Conservation (phyloP, 441 rosid genomes). For the Hypseocharis bilobata region DNA sequence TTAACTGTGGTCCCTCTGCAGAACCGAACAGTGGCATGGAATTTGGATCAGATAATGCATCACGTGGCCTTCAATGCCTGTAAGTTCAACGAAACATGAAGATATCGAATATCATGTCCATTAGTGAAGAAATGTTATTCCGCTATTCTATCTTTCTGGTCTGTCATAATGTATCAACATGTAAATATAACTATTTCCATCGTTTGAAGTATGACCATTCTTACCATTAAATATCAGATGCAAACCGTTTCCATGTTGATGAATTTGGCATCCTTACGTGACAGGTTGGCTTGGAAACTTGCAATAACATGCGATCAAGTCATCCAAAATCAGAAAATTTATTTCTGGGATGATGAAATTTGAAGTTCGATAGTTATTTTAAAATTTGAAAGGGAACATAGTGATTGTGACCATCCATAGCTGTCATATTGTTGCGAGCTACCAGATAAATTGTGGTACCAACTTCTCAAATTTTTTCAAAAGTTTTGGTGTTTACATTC, state of each 20-base stretch:
- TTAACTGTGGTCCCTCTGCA: background rate
- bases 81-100: background rate
- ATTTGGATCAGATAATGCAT: background rate
- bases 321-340: no score
- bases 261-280: no score
- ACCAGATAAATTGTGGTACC: no score
- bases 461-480: no score
- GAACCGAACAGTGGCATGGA: background rate
- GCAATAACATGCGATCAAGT: no score
- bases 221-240: background rate
- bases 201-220: background rate
- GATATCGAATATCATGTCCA: background rate
- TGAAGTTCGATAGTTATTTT: no score
- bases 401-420: background rate
- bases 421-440: background rate
- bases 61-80: slow-evolving; percentile 7
- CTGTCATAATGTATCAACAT: background rate
- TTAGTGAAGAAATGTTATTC: background rate
- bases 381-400: no score
- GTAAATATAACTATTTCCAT: slow-evolving; percentile 5
- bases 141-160: background rate
- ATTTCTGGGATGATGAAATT: no score
- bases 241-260: background rate
- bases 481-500: background rate
- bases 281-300: no score